A percentile compares a stretch with the other conserved stretches of the same genome.
Evolutionary conservation across 768 basidiomycete genomes (phyloP).

Genomic region (Podaxis sp.): DNA sequence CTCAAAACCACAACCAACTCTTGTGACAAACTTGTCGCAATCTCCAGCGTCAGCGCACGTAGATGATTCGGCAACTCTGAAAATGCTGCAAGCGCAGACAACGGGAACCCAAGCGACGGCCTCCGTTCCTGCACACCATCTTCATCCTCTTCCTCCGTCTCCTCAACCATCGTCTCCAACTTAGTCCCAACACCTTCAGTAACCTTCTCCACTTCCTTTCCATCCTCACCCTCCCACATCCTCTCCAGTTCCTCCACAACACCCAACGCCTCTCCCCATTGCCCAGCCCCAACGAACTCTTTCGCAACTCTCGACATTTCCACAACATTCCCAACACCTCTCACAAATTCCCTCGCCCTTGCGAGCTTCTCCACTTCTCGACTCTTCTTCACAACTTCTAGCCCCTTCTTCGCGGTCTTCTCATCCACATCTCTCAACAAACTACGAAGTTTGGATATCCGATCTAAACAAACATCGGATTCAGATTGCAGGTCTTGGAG

Average conservation of each 20-base stretch:
- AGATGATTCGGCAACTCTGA: constrained; percentile 73
- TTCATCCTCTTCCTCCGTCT: not conserved
- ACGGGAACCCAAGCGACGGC: constrained; percentile 40
- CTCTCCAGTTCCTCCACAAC: constrained; percentile 67
- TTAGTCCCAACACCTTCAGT: constrained; percentile 3
- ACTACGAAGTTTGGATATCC: constrained; percentile 68
- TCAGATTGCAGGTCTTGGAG: constrained; percentile 90
- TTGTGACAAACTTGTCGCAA: constrained; percentile 70
- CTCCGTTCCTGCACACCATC: constrained; percentile 13
- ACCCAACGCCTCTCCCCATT: constrained; percentile 84
- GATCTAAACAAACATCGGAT: constrained; percentile 76
- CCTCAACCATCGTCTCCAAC: constrained; percentile 11
- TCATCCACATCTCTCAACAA: constrained; percentile 77
- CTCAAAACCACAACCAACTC: constrained; percentile 75
- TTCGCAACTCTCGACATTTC: constrained; percentile 76
- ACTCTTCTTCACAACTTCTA: constrained; percentile 70
- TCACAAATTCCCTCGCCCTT: constrained; percentile 58
- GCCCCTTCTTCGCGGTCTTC: constrained; percentile 73
- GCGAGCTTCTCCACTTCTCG: constrained; percentile 58
- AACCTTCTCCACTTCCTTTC: not conserved
- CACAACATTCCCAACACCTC: constrained; percentile 64
- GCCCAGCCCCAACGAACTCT: constrained; percentile 75
- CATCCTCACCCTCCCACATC: constrained; percentile 43
- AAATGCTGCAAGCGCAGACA: constrained; percentile 73
- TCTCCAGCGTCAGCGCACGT: constrained; percentile 67